Evolutionary conservation across 805 yeast species (phyloP).

Genomic region (Candida khao-thaluensis): DNA sequence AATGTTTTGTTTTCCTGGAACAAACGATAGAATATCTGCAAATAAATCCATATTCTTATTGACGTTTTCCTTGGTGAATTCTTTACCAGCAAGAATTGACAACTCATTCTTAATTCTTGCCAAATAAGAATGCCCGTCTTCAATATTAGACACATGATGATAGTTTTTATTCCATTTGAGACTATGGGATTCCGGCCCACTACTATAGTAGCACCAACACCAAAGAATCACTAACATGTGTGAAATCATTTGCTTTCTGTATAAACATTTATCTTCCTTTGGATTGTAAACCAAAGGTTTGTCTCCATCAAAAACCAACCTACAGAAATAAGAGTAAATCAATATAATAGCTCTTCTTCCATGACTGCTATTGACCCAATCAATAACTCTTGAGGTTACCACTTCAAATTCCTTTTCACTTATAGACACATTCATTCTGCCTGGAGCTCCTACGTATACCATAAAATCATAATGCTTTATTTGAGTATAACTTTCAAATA

Average conservation of each 20-base stretch:
- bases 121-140: slow-evolving; percentile 13
- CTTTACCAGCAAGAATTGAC: slow-evolving; percentile 11
- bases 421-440: slow-evolving; percentile 43
- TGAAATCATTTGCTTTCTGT: slow-evolving; percentile 15
- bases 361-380: slow-evolving; percentile 47
- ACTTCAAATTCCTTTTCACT: slow-evolving; percentile 40
- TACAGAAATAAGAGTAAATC: slow-evolving; percentile 11
- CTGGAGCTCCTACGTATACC: slow-evolving; percentile 29
- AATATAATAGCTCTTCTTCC: slow-evolving; percentile 53
- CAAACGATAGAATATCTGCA: slow-evolving; percentile 12
- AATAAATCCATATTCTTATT: slow-evolving; percentile 10
- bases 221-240: slow-evolving; percentile 16
- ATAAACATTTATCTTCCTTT: slow-evolving; percentile 13
- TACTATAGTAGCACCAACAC: slow-evolving; percentile 13
- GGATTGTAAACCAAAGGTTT: slow-evolving; percentile 10
- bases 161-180: slow-evolving; percentile 4
- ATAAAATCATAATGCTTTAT: slow-evolving; percentile 27
- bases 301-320: slow-evolving; percentile 8
- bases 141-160: slow-evolving; percentile 11
- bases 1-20: slow-evolving; percentile 11
- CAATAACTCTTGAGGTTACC: slow-evolving; percentile 48
- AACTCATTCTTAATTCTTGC: slow-evolving; percentile 11
- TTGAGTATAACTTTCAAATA: slow-evolving; percentile 23
- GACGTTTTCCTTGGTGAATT: slow-evolving; percentile 10
- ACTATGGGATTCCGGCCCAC: slow-evolving; percentile 14